A percentile compares a stretch with the other conserved stretches of the same genome.
Evolutionary conservation across 441 rosid species (phyloP).

Genomic region (Adansonia madagascariensis): DNA sequence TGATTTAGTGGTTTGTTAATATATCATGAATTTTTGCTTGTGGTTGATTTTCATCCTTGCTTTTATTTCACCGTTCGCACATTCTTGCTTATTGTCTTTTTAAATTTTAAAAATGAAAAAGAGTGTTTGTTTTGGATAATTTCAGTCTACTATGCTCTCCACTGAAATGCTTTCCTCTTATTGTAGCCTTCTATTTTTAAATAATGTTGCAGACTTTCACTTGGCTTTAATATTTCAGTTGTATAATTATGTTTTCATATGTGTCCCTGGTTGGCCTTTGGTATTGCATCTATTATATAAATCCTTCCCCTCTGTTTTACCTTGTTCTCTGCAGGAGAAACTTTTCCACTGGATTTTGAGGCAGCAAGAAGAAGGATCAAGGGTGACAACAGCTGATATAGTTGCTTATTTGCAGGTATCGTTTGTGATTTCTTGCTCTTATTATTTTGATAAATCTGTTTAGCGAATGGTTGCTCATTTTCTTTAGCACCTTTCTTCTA

Average conservation of each 20-base stretch:
- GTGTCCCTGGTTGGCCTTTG: background rate
- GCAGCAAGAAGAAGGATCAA: conserved; percentile 62
- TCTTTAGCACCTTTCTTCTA: background rate
- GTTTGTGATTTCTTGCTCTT: conserved; percentile 25
- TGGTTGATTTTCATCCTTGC: background rate
- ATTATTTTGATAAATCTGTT: conserved; percentile 16
- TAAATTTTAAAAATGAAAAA: background rate
- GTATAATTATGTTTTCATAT: background rate
- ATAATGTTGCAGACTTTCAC: background rate
- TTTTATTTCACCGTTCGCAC: background rate
- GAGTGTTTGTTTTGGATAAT: background rate
- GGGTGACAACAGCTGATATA: conserved; percentile 55
- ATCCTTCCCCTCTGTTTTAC: background rate
- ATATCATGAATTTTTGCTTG: background rate
- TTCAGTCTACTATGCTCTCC: background rate
- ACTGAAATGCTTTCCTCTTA: background rate
- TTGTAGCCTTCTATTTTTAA: background rate
- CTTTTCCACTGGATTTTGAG: conserved; percentile 68
- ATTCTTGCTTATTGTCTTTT: background rate
- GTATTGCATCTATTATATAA: background rate
- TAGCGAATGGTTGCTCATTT: background rate
- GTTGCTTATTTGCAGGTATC: conserved; percentile 62
- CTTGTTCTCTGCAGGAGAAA: conserved; percentile 48
- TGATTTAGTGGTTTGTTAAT: background rate
- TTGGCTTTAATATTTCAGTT: background rate